phyloP scores from a whole-genome alignment of 129 eudicot species.

The Tanacetum coccineum region DNA sequence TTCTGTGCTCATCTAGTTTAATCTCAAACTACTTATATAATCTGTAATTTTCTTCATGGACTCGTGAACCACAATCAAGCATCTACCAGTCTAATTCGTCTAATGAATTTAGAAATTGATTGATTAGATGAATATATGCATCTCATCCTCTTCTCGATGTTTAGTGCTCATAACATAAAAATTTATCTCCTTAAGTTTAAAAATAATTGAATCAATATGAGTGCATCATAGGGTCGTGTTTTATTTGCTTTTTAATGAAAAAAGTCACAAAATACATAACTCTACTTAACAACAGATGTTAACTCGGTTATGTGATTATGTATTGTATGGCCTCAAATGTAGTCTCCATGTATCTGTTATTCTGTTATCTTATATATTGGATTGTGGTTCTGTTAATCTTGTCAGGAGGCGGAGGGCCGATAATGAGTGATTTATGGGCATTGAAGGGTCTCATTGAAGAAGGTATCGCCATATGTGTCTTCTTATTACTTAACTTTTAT shows the following conservation, averaged over 20 bases:
- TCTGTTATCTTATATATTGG: neutral
- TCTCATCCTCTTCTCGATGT: conserved; percentile 4
- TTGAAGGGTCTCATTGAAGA: conserved; percentile 88
- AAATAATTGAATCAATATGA: neutral
- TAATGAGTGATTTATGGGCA: conserved; percentile 99
- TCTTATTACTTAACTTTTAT: conserved; percentile 4
- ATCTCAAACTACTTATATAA: neutral
- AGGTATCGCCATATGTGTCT: conserved; percentile 40
- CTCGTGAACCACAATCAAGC: conserved; percentile 12
- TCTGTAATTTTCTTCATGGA: conserved; percentile 12
- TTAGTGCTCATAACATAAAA: no score
- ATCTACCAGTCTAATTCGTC: neutral
- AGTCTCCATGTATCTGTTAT: neutral
- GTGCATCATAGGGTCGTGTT: conserved; percentile 5
- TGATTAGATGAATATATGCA: neutral
- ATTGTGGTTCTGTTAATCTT: conserved; percentile 23
- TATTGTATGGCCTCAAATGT: conserved; percentile 1
- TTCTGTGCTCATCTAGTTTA: neutral
- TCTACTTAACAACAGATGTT: neutral
- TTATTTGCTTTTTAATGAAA: neutral
- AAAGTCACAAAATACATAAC: neutral
- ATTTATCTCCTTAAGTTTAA: no score
- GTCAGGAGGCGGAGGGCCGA: conserved; percentile 90
- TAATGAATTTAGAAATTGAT: neutral
- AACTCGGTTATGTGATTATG: conserved; percentile 13